A percentile compares a stretch with the other conserved stretches of the same genome.
Evolutionary conservation across 2,329 filamentous ascomycete genomes (phyloP).

Genomic region (Diaporthe ampelina): DNA sequence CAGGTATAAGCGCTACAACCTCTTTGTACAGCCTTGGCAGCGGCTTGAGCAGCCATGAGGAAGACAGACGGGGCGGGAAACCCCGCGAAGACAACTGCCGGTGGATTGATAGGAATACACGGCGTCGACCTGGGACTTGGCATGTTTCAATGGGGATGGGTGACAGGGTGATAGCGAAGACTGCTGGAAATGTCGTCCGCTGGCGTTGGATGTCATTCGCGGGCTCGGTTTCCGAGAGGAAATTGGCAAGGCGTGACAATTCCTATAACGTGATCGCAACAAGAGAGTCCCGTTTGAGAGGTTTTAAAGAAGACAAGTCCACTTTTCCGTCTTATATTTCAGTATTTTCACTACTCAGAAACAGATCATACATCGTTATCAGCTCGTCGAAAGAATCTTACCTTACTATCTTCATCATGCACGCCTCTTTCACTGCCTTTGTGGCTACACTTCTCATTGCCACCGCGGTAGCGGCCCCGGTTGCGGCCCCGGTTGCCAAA

Average conservation of each 20-base stretch:
- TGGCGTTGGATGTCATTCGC: background rate
- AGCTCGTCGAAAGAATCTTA: background rate
- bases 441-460: conserved; percentile 1
- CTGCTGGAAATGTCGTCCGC: background rate
- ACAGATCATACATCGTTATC: too few species aligned
- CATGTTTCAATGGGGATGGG: background rate
- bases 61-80: too few species aligned
- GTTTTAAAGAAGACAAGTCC: background rate
- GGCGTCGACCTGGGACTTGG: background rate
- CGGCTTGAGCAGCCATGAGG: background rate
- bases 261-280: background rate
- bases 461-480: background rate
- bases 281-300: rapidly evolving
- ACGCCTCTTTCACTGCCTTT: background rate
- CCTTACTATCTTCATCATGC: background rate
- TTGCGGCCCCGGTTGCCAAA: background rate
- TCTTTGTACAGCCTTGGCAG: background rate
- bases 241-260: background rate
- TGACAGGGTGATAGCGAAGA: background rate
- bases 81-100: background rate
- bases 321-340: too few species aligned
- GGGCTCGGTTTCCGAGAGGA: background rate
- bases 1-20: background rate
- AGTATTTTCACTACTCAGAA: background rate
- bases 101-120: background rate